These are phyloP conservation scores for Candida pseudofarinosa DNA, from an alignment of 805 yeast species.

Conservation along the genomic window DNA sequence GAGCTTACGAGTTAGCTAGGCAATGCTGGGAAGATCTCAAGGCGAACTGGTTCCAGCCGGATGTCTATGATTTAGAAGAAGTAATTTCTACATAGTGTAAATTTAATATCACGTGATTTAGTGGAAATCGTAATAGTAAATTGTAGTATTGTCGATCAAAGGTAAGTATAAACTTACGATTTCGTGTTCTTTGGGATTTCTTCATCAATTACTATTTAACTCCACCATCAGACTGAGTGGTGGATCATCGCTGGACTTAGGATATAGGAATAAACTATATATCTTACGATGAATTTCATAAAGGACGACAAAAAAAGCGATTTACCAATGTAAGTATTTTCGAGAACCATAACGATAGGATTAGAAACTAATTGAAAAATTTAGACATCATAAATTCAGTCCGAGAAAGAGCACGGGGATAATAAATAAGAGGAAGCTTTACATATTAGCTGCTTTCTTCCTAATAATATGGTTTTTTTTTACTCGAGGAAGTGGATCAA, in stretches of 20 bases:
- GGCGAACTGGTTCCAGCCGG: constrained; percentile 69
- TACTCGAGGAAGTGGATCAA: background rate
- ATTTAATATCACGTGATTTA: background rate
- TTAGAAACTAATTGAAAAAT: constrained; percentile 6
- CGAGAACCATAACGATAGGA: background rate
- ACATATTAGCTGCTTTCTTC: constrained; percentile 2
- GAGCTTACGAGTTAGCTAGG: constrained; percentile 51
- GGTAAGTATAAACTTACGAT: background rate
- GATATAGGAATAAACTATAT: background rate
- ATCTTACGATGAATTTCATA: constrained; percentile 17
- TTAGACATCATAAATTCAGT: constrained; percentile 16
- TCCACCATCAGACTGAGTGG: background rate
- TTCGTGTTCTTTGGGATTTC: background rate
- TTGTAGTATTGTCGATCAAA: background rate
- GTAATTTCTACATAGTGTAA: constrained; percentile 14
- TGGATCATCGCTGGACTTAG: background rate
- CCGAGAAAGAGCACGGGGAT: constrained; percentile 13
- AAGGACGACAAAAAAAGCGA: constrained; percentile 42
- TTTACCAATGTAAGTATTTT: constrained; percentile 40
- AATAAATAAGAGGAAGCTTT: background rate
- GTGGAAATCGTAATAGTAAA: background rate
- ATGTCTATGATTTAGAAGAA: constrained; percentile 32
- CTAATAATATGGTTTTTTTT: constrained; percentile 6
- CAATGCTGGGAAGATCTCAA: constrained; percentile 63
- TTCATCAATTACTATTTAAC: background rate